phyloP scores from a whole-genome alignment of 768 basidiomycete species.

The Serpula lacrymans region DNA sequence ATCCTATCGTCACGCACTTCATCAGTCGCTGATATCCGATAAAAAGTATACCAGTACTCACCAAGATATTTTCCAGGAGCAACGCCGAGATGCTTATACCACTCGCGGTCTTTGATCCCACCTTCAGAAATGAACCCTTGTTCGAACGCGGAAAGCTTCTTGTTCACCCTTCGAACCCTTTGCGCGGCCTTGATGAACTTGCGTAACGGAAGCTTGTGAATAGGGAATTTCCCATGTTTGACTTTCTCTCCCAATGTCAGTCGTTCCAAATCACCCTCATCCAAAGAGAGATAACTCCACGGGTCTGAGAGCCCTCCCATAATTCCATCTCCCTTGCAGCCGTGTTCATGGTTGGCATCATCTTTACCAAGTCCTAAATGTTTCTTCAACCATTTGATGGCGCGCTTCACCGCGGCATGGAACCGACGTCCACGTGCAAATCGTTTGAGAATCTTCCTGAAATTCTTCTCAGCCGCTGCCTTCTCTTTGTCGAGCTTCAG shows the following conservation, averaged over 20 bases:
- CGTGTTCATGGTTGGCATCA: background rate
- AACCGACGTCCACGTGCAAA: slow-evolving; percentile 4
- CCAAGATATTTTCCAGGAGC: slow-evolving; percentile 86
- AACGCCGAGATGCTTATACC: slow-evolving; percentile 84
- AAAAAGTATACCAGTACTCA: slow-evolving; percentile 30
- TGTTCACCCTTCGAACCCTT: slow-evolving; percentile 57
- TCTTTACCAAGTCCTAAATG: slow-evolving; percentile 7
- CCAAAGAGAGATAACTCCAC: slow-evolving; percentile 4
- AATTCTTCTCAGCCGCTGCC: slow-evolving; percentile 45
- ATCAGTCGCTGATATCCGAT: background rate
- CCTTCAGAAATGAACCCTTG: slow-evolving; percentile 75
- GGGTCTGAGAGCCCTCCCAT: background rate
- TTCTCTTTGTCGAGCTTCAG: slow-evolving; percentile 58
- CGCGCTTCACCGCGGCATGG: slow-evolving; percentile 1
- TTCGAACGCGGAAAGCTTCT: slow-evolving; percentile 70
- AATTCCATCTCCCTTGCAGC: background rate
- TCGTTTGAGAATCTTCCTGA: slow-evolving; percentile 43
- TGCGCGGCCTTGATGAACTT: slow-evolving; percentile 55
- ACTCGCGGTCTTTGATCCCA: slow-evolving; percentile 78
- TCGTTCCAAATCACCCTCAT: slow-evolving; percentile 2
- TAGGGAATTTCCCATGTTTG: slow-evolving; percentile 9
- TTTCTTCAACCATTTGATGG: slow-evolving; percentile 26
- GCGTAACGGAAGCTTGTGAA: slow-evolving; percentile 30
- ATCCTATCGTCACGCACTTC: slow-evolving; percentile 41
- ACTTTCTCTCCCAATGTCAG: slow-evolving; percentile 1